Evolutionary conservation across 345 rosid species (phyloP).

Genomic region (Dipteronia dyeriana): DNA sequence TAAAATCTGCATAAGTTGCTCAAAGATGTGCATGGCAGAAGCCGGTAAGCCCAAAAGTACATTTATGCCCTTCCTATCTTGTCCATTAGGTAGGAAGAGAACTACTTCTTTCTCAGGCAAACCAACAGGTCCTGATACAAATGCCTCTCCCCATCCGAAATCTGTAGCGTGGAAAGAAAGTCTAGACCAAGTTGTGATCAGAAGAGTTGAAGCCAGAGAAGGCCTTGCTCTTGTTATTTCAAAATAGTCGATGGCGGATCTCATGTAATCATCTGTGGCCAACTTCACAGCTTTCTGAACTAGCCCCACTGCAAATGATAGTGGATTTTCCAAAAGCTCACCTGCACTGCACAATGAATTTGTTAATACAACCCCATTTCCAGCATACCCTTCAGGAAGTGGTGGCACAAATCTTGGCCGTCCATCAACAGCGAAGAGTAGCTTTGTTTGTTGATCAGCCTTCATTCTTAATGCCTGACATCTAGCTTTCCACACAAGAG

Average conservation of each 20-base stretch:
- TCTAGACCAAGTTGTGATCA: conserved; percentile 85
- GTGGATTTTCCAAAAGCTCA: conserved; percentile 54
- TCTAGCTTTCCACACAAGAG: conserved; percentile 78
- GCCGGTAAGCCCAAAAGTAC: conserved; percentile 78
- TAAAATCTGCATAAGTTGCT: conserved; percentile 54
- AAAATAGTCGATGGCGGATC: conserved; percentile 86
- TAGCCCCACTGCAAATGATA: conserved; percentile 50
- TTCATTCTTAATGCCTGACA: conserved; percentile 58
- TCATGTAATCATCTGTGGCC: conserved; percentile 73
- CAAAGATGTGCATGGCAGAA: conserved; percentile 74
- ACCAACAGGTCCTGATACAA: conserved; percentile 75
- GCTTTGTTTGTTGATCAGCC: conserved; percentile 72
- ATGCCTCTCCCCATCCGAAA: conserved; percentile 88
- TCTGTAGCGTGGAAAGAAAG: conserved; percentile 77
- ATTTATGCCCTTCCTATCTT: conserved; percentile 60
- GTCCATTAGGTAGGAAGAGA: conserved; percentile 68
- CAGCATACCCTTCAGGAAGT: conserved; percentile 67
- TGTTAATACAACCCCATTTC: conserved; percentile 77
- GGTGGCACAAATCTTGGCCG: conserved; percentile 64
- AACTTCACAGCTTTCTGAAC: conserved; percentile 64
- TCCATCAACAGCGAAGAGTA: conserved; percentile 88
- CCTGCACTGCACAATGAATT: conserved; percentile 62
- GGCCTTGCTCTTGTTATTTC: conserved; percentile 85
- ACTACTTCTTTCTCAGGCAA: conserved; percentile 89
- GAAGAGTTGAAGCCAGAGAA: conserved; percentile 67